Percentiles rank a stretch among this genome's conserved stretches.
Conservation (phyloP, 192 early-diverging fungal genomes). For the Coemansia interrupta region DNA sequence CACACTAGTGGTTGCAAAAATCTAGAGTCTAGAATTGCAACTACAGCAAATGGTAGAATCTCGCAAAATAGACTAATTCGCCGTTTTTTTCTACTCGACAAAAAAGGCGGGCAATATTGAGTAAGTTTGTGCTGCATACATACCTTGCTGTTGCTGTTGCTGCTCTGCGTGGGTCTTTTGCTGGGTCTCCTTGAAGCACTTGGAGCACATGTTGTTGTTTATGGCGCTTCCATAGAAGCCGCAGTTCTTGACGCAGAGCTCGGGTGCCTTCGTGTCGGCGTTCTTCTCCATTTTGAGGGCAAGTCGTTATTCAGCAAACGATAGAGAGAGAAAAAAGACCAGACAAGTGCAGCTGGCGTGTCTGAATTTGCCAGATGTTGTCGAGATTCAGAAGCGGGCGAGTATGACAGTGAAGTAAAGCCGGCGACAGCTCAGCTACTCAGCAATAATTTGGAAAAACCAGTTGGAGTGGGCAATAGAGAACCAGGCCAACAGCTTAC, state of each 20-base stretch:
- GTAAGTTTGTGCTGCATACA: conserved; percentile 1
- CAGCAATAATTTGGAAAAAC: neutral
- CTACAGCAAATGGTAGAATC: neutral
- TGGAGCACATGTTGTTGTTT: conserved; percentile 73
- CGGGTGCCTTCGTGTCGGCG: conserved; percentile 56
- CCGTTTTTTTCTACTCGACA: neutral
- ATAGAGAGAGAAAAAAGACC: conserved; percentile 3
- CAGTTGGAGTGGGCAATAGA: conserved; percentile 3
- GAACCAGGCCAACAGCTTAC: conserved; percentile 1
- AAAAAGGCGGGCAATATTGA: neutral
- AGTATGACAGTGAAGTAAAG: neutral
- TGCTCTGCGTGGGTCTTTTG: conserved; percentile 11
- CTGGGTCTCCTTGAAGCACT: conserved; percentile 67
- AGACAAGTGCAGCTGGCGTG: neutral
- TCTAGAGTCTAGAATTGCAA: conserved; percentile 3
- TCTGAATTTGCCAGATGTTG: too few species aligned
- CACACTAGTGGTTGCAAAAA: neutral
- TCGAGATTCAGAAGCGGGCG: neutral
- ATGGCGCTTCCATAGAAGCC: conserved; percentile 71
- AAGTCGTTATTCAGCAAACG: neutral
- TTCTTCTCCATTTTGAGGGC: conserved; percentile 65
- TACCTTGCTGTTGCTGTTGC: conserved; percentile 48
- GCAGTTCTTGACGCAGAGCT: conserved; percentile 66
- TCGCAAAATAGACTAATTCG: neutral
- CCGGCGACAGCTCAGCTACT: too few species aligned